Evolutionary conservation across 148 eudicot species (phyloP), one percentile per base, ranked within the genome.

Genomic region (Polygonum maritimum): DNA sequence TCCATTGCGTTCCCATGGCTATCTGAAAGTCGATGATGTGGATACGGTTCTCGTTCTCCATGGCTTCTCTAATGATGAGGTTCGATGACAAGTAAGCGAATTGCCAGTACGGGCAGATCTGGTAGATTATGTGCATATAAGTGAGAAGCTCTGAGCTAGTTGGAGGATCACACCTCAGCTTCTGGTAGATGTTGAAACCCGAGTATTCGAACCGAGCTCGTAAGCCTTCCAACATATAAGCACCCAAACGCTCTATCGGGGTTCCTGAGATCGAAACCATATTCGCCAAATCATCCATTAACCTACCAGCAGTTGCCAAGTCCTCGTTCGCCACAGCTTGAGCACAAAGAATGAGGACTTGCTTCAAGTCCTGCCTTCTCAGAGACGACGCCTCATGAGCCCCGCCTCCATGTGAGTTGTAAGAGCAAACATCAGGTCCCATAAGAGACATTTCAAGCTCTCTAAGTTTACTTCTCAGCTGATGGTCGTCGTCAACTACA

Each of bases 21-120:
- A 95, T 86, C 57, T 88, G 94, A 72, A 95, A 95, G 82, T 95
- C 98, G 1, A 95, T 89, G 8, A 95, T 89, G 80, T 95, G 98
- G 57, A 95, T 88, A 73, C 81, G 81, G 26, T 52, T 76, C 76
- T 92, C 92, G 12, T 87, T 77, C 79, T 82, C 82, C 86, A 90
- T 83, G 3, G 88, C 96, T 82, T 94, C 96, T 48, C 74, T 74
- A 33, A 94, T 92, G 22, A 82, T 73, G 1, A 78, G 85, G 67
- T 94, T 94, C 36, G 98, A 75, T 10, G 97, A 85, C 52, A 74
- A 74, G 81, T 94, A 94, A 0, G 91, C 98, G 35, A 94, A 94
- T 76, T 83, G 84, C 82, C 82, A 90, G 78, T 86, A 92, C 2
- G 98, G 98, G 77, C 88, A 88, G 72, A 83, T 79, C 47, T 87